Conservation (phyloP, 2,329 filamentous ascomycete genomes). For the Penicillium griseofulvum region DNA sequence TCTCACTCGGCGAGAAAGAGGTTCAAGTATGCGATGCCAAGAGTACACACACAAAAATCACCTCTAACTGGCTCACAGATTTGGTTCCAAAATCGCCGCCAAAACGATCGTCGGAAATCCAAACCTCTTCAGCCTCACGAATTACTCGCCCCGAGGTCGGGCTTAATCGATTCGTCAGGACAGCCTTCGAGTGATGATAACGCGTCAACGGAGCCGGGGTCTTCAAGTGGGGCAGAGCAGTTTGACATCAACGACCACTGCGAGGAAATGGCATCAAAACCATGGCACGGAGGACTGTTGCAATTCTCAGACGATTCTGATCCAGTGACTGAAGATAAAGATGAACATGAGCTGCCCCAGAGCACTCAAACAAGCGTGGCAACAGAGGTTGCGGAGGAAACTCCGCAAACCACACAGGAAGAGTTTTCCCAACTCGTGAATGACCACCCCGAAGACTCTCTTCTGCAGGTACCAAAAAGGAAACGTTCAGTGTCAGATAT, state of each 20-base stretch:
- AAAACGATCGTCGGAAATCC: constrained; percentile 87
- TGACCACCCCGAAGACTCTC: constrained; percentile 19
- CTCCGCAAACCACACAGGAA: constrained; percentile 23
- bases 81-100: constrained; percentile 94
- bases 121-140: constrained; percentile 78
- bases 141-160: constrained; percentile 50
- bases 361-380: constrained; percentile 35
- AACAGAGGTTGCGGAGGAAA: constrained; percentile 26
- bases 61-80: constrained; percentile 58
- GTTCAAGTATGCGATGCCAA: constrained; percentile 69
- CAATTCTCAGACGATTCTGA: constrained; percentile 28
- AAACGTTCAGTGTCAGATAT: constrained; percentile 37
- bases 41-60: constrained; percentile 28
- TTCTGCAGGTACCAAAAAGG: constrained; percentile 26
- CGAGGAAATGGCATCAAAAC: constrained; percentile 16
- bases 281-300: constrained; percentile 23
- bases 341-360: constrained; percentile 25
- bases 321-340: constrained; percentile 24
- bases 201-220: constrained; percentile 27
- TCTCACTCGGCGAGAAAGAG: constrained; percentile 90
- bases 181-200: constrained; percentile 31
- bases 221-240: constrained; percentile 31
- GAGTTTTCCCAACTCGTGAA: constrained; percentile 17
- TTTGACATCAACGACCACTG: constrained; percentile 22
- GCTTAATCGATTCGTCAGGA: constrained; percentile 27